Percentiles rank a stretch among this genome's conserved stretches.
Evolutionary conservation across 805 yeast genomes (phyloP).

Genomic region (Kodamaea restingae): DNA sequence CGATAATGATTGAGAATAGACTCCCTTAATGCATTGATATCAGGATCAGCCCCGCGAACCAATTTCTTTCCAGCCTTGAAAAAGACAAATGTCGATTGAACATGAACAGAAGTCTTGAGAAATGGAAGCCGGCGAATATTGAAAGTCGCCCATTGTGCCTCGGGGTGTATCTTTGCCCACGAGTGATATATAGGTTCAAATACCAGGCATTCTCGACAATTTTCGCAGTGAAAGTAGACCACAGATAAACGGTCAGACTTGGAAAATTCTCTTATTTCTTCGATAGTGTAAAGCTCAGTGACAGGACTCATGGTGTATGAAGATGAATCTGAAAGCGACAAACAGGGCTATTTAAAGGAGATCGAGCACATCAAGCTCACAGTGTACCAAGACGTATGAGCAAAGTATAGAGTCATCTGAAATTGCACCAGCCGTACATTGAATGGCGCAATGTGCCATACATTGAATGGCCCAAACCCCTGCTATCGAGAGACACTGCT

Average conservation of each 20-base stretch:
- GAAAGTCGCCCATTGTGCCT: background rate
- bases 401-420: too few relatives aligned
- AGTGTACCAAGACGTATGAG: too few relatives aligned
- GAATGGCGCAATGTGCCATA: background rate
- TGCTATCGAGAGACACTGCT: background rate
- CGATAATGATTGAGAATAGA: slow-evolving; percentile 6
- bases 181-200: background rate
- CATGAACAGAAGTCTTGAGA: background rate
- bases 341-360: too few relatives aligned
- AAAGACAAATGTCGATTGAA: slow-evolving; percentile 51
- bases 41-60: slow-evolving; percentile 63
- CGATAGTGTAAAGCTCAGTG: background rate
- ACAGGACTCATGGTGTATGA: background rate
- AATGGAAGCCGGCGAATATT: background rate
- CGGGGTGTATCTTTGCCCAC: background rate
- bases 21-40: slow-evolving; percentile 35
- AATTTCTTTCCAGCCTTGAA: slow-evolving; percentile 57
- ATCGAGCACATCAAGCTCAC: too few relatives aligned
- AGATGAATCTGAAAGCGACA: background rate
- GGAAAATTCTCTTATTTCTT: background rate
- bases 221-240: slow-evolving; percentile 1
- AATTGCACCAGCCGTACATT: background rate
- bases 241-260: background rate
- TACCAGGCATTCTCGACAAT: background rate
- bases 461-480: slow-evolving; percentile 1